These are phyloP conservation scores for Cryomyces minteri DNA, from an alignment of 495 filamentous ascomycete species.

Conservation along the genomic window DNA sequence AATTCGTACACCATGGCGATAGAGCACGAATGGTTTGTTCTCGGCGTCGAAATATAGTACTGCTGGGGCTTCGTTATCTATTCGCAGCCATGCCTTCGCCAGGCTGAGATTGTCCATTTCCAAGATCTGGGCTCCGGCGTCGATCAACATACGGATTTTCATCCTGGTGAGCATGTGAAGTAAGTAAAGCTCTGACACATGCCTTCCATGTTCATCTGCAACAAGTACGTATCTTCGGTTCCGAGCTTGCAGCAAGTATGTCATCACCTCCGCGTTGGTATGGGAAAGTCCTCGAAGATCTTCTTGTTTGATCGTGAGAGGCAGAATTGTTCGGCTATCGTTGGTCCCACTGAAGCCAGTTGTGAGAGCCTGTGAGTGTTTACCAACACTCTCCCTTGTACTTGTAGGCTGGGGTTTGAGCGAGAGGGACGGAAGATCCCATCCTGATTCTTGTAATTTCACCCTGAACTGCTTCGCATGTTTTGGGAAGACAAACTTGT, in stretches of 20 bases:
- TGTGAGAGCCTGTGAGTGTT: slow-evolving; percentile 8
- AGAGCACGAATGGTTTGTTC: slow-evolving; percentile 24
- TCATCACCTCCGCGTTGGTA: slow-evolving; percentile 34
- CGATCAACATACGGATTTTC: slow-evolving; percentile 28
- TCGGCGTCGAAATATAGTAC: slow-evolving; percentile 27
- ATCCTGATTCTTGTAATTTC: slow-evolving; percentile 33
- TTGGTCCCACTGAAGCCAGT: slow-evolving; percentile 40
- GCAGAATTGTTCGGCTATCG: slow-evolving; percentile 28
- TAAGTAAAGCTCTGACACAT: slow-evolving; percentile 20
- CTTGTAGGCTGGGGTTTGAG: neutral
- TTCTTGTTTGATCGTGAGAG: slow-evolving; percentile 30
- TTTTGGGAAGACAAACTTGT: slow-evolving; percentile 33
- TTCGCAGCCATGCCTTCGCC: slow-evolving; percentile 27
- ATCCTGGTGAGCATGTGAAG: slow-evolving; percentile 14
- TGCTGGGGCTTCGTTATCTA: slow-evolving; percentile 15
- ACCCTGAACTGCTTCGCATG: slow-evolving; percentile 33
- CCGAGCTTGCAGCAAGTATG: slow-evolving; percentile 27
- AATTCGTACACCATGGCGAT: slow-evolving; percentile 21
- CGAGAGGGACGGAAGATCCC: slow-evolving; percentile 29
- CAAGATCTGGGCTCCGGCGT: slow-evolving; percentile 32
- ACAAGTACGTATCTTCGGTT: slow-evolving; percentile 25
- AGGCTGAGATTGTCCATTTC: slow-evolving; percentile 27
- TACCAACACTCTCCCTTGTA: neutral
- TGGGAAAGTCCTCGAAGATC: slow-evolving; percentile 28
- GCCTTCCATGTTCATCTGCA: slow-evolving; percentile 9